phyloP scores from a whole-genome alignment of 2,329 filamentous ascomycete genomes.

The Ceratocystis alfenasii region DNA sequence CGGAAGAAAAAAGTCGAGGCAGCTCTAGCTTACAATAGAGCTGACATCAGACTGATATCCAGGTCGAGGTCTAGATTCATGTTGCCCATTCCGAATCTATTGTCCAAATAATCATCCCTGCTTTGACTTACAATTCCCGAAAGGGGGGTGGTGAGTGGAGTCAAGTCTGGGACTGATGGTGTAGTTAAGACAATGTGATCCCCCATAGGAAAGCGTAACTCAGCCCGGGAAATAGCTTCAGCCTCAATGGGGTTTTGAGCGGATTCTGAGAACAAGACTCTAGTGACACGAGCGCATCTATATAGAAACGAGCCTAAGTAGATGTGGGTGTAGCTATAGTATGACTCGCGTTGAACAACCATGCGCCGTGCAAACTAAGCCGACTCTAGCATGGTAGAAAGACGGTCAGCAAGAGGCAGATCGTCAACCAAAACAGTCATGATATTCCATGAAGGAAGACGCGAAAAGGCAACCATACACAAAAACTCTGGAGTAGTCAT shows the following conservation, averaged over 20 bases:
- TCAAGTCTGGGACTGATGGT: not conserved
- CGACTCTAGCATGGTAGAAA: slow-evolving; percentile 13
- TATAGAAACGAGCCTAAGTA: slow-evolving; percentile 14
- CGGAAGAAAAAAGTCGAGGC: too few species aligned
- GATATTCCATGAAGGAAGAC: slow-evolving; percentile 15
- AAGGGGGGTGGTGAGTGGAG: not conserved
- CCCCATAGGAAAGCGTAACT: not conserved
- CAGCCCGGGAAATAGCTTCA: not conserved
- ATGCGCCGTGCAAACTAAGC: slow-evolving; percentile 17
- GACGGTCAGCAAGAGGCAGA: slow-evolving; percentile 11
- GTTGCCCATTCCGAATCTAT: not conserved
- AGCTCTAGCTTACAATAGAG: not conserved
- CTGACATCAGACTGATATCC: not conserved
- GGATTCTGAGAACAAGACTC: not conserved
- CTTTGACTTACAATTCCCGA: not conserved
- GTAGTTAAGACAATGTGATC: not conserved
- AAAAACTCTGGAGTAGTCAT: slow-evolving; percentile 11
- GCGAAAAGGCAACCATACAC: slow-evolving; percentile 15
- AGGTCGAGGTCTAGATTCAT: not conserved
- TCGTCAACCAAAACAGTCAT: not conserved
- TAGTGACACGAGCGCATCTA: not conserved
- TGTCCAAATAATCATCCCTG: not conserved
- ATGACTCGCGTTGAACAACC: slow-evolving; percentile 6
- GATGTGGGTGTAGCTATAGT: slow-evolving; percentile 9
- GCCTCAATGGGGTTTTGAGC: slow-evolving; percentile 6